Conservation (phyloP, 306 rosid species). For the Malus sieversii region DNA sequence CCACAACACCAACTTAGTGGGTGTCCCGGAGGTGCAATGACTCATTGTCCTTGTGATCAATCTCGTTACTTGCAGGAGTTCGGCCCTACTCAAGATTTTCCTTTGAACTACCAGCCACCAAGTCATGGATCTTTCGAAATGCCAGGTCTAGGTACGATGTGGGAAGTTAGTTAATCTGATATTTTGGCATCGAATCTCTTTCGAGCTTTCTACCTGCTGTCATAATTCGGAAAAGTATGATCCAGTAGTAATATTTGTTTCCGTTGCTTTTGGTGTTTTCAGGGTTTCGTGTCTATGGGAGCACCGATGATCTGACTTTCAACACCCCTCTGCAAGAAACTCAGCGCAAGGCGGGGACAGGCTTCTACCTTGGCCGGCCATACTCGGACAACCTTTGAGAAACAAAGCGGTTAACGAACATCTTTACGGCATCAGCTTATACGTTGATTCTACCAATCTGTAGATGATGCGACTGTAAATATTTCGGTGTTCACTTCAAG, state of each 20-base stretch:
- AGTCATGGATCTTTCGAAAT: not conserved
- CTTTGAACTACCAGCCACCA: slow-evolving; percentile 18
- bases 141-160: slow-evolving; percentile 18
- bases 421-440: not conserved
- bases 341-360: not conserved
- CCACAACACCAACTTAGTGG: not conserved
- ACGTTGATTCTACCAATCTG: not conserved
- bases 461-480: not conserved
- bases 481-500: not conserved
- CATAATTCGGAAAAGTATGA: too few species aligned
- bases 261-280: not conserved
- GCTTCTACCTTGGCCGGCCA: not conserved
- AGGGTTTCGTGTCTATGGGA: not conserved
- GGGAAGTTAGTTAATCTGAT: not conserved
- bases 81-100: not conserved
- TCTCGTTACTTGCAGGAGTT: slow-evolving; percentile 19
- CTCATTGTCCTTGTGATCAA: slow-evolving; percentile 12
- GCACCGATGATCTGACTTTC: not conserved
- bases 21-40: slow-evolving; percentile 9
- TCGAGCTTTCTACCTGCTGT: too few species aligned
- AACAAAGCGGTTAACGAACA: not conserved
- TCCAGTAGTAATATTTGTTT: not conserved
- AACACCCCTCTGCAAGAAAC: not conserved
- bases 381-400: too few species aligned
- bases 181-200: too few species aligned